Evolutionary conservation across 768 basidiomycete genomes (phyloP).

Genomic region (Leucogyrophana mollusca): DNA sequence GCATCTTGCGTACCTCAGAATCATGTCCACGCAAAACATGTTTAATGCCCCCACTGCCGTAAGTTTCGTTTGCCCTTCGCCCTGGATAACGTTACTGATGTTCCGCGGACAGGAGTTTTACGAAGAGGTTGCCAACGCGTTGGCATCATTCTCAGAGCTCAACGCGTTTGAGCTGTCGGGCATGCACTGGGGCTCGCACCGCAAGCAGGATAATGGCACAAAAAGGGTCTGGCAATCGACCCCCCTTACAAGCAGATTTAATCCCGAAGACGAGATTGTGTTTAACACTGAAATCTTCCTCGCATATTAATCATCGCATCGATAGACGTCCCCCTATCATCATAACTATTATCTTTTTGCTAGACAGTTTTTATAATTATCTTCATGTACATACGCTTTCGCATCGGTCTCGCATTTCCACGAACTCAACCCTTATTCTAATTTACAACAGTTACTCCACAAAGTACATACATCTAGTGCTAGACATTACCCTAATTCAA

Average conservation of each 20-base stretch:
- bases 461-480: slow-evolving; percentile 15
- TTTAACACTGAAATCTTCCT: slow-evolving; percentile 26
- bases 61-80: slow-evolving; percentile 23
- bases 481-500: slow-evolving; percentile 24
- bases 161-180: slow-evolving; percentile 72
- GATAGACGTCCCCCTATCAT: no score
- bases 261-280: slow-evolving; percentile 30
- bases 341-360: neutral
- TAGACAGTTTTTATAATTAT: slow-evolving; percentile 9
- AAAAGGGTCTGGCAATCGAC: slow-evolving; percentile 55
- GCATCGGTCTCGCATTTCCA: neutral
- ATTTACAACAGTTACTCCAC: slow-evolving; percentile 13
- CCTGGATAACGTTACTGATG: slow-evolving; percentile 21
- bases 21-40: slow-evolving; percentile 57
- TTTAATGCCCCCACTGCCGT: slow-evolving; percentile 51
- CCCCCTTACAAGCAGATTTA: slow-evolving; percentile 34
- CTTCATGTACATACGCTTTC: slow-evolving; percentile 1
- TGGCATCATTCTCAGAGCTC: slow-evolving; percentile 61
- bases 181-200: slow-evolving; percentile 70
- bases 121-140: slow-evolving; percentile 52
- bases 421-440: slow-evolving; percentile 10
- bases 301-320: slow-evolving; percentile 22
- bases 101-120: slow-evolving; percentile 52
- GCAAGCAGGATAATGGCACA: slow-evolving; percentile 39
- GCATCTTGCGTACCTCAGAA: slow-evolving; percentile 61